These are phyloP conservation scores for Heimioporus sp. DNA, from an alignment of 768 basidiomycete genomes.

Conservation along the genomic window DNA sequence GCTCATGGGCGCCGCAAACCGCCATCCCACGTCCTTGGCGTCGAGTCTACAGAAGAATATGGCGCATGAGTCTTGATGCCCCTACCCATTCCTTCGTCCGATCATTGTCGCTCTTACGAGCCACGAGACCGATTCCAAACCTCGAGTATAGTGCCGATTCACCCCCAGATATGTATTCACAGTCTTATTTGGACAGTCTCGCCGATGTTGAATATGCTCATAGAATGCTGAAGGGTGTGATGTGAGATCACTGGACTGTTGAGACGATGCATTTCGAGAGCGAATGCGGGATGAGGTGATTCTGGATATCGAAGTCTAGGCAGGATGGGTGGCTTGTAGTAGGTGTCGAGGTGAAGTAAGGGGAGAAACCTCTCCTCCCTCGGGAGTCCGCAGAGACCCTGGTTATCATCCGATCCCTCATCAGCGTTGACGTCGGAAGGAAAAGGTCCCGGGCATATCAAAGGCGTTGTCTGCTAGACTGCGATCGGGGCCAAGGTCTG, in stretches of 20 bases:
- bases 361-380: slow-evolving; percentile 20
- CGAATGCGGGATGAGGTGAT: slow-evolving; percentile 26
- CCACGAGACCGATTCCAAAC: slow-evolving; percentile 40
- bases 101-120: slow-evolving; percentile 32
- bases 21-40: slow-evolving; percentile 18
- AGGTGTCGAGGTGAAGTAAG: not conserved
- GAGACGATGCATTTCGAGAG: slow-evolving; percentile 16
- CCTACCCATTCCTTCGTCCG: slow-evolving; percentile 25
- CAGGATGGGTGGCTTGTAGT: not conserved
- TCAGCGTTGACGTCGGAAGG: slow-evolving; percentile 29
- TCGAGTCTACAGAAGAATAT: slow-evolving; percentile 10
- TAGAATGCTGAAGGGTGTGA: not conserved
- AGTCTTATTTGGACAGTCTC: slow-evolving; percentile 16
- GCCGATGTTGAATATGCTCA: not conserved
- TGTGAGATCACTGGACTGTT: not conserved
- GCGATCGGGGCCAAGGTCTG: slow-evolving; percentile 7
- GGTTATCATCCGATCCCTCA: slow-evolving; percentile 29
- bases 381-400: slow-evolving; percentile 25
- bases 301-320: slow-evolving; percentile 18
- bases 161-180: slow-evolving; percentile 29
- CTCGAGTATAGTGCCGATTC: slow-evolving; percentile 40
- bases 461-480: slow-evolving; percentile 13
- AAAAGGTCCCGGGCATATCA: slow-evolving; percentile 18
- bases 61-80: slow-evolving; percentile 40
- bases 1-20: not conserved